phyloP scores from a whole-genome alignment of 768 basidiomycete species.

The Boletus coccyginus region DNA sequence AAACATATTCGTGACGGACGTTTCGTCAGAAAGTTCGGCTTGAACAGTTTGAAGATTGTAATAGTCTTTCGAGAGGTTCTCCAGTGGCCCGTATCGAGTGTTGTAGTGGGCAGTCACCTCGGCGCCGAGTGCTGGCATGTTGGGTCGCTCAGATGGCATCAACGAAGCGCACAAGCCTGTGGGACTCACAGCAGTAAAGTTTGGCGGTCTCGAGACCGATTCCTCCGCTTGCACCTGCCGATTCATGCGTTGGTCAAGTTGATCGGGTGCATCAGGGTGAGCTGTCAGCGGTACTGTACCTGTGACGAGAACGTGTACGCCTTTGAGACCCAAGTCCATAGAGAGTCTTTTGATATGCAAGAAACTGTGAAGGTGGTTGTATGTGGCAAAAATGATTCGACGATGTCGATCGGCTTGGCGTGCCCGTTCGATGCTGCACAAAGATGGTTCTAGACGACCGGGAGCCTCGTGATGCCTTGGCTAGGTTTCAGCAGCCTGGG shows the following conservation, averaged over 20 bases:
- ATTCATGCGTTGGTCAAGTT: not conserved
- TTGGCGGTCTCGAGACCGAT: slow-evolving; percentile 65
- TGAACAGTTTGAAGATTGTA: slow-evolving; percentile 38
- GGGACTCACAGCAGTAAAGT: slow-evolving; percentile 50
- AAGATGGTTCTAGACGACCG: slow-evolving; percentile 4
- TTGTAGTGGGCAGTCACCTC: slow-evolving; percentile 73
- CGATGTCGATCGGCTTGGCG: not conserved
- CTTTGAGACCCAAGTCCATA: slow-evolving; percentile 58
- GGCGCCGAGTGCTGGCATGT: slow-evolving; percentile 58
- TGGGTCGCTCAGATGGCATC: not conserved
- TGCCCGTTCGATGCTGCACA: slow-evolving; percentile 2
- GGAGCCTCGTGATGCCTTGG: not conserved
- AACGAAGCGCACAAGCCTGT: not conserved
- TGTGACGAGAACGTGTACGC: slow-evolving; percentile 67
- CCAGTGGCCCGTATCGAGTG: slow-evolving; percentile 43
- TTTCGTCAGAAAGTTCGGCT: slow-evolving; percentile 60
- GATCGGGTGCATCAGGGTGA: not conserved
- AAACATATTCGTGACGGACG: slow-evolving; percentile 52
- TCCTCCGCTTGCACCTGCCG: slow-evolving; percentile 67
- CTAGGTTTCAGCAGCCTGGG: slow-evolving; percentile 15
- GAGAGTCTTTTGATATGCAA: not conserved
- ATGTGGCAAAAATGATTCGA: not conserved
- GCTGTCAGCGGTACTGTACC: slow-evolving; percentile 37
- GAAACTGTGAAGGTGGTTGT: not conserved
- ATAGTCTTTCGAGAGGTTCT: slow-evolving; percentile 39